phyloP scores from a whole-genome alignment of 805 yeast genomes.

The Cyberlindnera xylosilytica region DNA sequence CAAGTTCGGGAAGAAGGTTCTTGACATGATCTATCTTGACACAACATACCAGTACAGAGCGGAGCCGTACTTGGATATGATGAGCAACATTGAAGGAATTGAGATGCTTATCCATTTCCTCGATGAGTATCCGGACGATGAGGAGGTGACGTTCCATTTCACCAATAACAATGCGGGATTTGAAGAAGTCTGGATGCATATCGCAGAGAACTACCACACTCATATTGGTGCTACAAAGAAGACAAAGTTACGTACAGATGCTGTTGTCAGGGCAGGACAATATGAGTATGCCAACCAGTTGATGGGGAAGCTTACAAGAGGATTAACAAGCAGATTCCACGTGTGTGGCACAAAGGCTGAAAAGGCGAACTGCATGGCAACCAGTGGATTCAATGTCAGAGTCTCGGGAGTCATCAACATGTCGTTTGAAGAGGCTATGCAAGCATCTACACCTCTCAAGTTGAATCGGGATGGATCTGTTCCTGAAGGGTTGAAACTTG shows the following conservation, averaged over 20 bases:
- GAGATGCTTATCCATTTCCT: conserved; percentile 32
- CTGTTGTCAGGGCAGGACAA: conserved; percentile 9
- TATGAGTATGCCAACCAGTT: conserved; percentile 5
- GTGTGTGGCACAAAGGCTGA: conserved; percentile 16
- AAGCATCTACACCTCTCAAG: conserved; percentile 4
- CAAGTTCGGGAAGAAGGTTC: conserved; percentile 27
- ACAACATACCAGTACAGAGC: conserved; percentile 49
- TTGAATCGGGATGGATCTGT: conserved; percentile 6
- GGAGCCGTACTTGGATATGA: conserved; percentile 46
- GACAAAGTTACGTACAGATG: conserved; percentile 20
- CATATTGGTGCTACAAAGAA: conserved; percentile 32
- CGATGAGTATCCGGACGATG: conserved; percentile 37
- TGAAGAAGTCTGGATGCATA: conserved; percentile 49
- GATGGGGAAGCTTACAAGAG: background rate
- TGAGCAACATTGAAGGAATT: conserved; percentile 41
- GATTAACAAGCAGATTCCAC: conserved; percentile 9
- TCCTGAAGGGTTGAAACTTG: conserved; percentile 25
- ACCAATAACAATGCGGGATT: conserved; percentile 44
- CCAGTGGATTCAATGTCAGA: conserved; percentile 22
- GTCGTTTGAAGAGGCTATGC: conserved; percentile 17
- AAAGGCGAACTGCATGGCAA: background rate
- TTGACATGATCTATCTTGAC: conserved; percentile 51
- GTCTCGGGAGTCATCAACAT: conserved; percentile 38
- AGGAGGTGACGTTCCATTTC: conserved; percentile 38
- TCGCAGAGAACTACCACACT: conserved; percentile 27